A percentile compares a stretch with the other conserved stretches of the same genome.
Evolutionary conservation across 345 rosid species (phyloP).

Genomic region (Arabidopsis arenosa): DNA sequence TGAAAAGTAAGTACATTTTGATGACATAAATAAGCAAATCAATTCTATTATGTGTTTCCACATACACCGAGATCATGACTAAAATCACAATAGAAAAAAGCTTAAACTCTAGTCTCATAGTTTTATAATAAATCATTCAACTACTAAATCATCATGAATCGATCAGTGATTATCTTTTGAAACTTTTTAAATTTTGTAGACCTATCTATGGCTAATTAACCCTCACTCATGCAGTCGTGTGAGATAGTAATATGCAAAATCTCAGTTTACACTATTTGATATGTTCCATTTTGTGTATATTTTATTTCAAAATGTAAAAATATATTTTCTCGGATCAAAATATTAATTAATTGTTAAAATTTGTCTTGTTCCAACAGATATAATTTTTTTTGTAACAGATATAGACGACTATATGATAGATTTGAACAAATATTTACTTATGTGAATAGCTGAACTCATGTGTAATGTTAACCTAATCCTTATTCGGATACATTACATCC

Average conservation of each 20-base stretch:
- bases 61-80: too few relatives aligned
- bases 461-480: constrained; percentile 2
- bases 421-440: neutral
- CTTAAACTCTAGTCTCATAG: too few relatives aligned
- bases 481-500: constrained; percentile 7
- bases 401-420: neutral
- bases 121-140: too few relatives aligned
- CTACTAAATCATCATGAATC: too few relatives aligned
- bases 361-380: neutral
- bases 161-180: too few relatives aligned
- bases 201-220: too few relatives aligned
- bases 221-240: too few relatives aligned
- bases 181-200: too few relatives aligned
- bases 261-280: neutral
- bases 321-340: neutral
- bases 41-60: too few relatives aligned
- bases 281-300: neutral
- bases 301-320: neutral
- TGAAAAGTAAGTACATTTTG: too few relatives aligned
- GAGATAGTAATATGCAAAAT: neutral
- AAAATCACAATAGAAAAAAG: too few relatives aligned
- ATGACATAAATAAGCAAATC: too few relatives aligned
- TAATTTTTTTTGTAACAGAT: neutral
- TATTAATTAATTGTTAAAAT: neutral
- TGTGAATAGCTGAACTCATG: neutral